Evolutionary conservation across 176 grass and related monocot species (phyloP), one percentile per base, ranked within the genome.

Genomic region (Carex scoparia): DNA sequence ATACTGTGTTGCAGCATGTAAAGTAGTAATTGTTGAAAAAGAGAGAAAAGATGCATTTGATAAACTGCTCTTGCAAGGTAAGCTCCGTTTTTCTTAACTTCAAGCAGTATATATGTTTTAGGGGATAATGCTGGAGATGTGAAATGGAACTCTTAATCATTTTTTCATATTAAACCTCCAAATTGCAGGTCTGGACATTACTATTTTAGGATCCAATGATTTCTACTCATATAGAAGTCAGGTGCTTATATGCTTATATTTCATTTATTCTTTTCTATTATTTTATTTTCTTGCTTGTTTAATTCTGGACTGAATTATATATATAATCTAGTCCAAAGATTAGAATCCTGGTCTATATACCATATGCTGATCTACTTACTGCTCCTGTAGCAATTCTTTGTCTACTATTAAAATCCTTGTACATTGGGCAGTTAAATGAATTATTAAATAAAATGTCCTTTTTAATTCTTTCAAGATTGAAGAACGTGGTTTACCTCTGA

Each of bases 211-310:
- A 31, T 91, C 84, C 83, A 99, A 99, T 86, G 93, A 95, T 89
- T 99, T 99, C 84, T 99, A 99, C 81, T 99, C 96, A 18, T 99
- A 94, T 75, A 82, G 96, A 86, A 95, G 85, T 55, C 93, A 99
- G 96, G 96, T 99, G 86, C n/a, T 68, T 88, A 13, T 66, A 80
- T 99, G 86, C n/a, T 68, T 88, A 13, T 66, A 80, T 72, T 79
- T 69, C 18, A 13, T 79, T 83, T 81, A 15, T 82, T 76, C 8
- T 19, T 11, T 75, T 61, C 16, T 49, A 15, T 70, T 7, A 62
- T 49, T 64, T 64, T 23, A 60, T 12, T 4, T 74, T 66, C 78
- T 38, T 77, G 28, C 19, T 80, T 91, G 27, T 4, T 9, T 53
- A 40, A 35, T 58, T 79, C 14, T 32, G 74, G 49, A 58, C 12